A percentile compares a stretch with the other conserved stretches of the same genome.
Conservation (phyloP, 2,329 filamentous ascomycete species). For the Blastomyces gilchristii region DNA sequence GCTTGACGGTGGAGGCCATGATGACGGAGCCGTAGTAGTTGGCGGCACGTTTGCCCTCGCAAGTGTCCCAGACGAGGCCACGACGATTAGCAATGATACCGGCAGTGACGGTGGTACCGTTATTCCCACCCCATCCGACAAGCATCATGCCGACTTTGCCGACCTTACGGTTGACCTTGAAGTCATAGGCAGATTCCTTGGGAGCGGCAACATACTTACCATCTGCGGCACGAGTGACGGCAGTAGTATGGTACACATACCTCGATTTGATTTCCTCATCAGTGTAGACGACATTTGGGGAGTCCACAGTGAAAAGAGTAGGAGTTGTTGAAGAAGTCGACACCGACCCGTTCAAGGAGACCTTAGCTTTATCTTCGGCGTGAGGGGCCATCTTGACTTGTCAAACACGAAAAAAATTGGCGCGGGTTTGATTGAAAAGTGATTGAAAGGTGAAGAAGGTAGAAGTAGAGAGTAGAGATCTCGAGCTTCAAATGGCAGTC, state of each 20-base stretch:
- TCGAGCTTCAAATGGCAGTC: constrained; percentile 11
- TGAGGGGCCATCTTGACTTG: constrained; percentile 75
- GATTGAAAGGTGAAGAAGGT: constrained; percentile 34
- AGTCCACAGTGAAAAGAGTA: constrained; percentile 72
- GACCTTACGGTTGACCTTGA: constrained; percentile 91
- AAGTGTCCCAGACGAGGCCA: constrained; percentile 80
- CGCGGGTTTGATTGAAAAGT: constrained; percentile 23
- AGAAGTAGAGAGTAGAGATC: constrained; percentile 16
- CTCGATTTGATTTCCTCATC: constrained; percentile 80
- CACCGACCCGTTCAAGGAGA: constrained; percentile 45
- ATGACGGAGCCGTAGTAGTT: constrained; percentile 98
- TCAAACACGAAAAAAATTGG: constrained; percentile 19
- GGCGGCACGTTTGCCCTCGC: constrained; percentile 70
- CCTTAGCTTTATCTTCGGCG: constrained; percentile 51
- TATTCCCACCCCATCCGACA: constrained; percentile 96
- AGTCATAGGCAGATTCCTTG: constrained; percentile 85
- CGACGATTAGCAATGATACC: constrained; percentile 94
- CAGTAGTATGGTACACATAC: constrained; percentile 94
- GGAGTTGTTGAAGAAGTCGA: constrained; percentile 33
- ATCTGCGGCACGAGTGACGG: constrained; percentile 58
- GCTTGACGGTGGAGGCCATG: constrained; percentile 95
- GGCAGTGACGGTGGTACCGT: constrained; percentile 91
- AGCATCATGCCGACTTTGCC: constrained; percentile 95
- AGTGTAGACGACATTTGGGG: constrained; percentile 86
- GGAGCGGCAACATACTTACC: constrained; percentile 77